Base-by-base conservation (phyloP, 129 eudicot species). In the Flaveria robusta region DNA sequence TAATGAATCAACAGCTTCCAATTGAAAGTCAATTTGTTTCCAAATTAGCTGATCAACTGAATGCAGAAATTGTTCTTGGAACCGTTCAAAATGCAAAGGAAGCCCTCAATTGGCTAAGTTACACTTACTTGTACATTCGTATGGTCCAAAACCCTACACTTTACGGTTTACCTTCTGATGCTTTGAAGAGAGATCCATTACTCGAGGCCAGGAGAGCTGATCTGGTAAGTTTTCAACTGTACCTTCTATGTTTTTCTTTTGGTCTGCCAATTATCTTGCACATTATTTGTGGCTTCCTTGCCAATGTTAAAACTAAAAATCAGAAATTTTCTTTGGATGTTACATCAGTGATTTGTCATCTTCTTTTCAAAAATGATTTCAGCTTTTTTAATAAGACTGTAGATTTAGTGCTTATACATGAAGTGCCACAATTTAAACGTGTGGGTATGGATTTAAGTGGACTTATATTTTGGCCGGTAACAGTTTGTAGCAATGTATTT, bases 1-100 rank as follows among this genome's bases (percentile, higher is more conserved):
- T 93, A 52, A 90, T 93, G 98, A 93, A 93, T 73, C 96, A 90
- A 80, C 98, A 90, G 83, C 97, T 93, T 75, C 98, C 98, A 29
- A 90, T 93, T 76, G 98, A 90, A 79, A 93, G 98, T 71, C 97
- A 90, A 78, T 93, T 93, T 46, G 78, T 93, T 13, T 90, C 98
- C 72, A 88, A 87, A 64, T 70, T 93, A 83, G 97, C 98, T 67
- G 98, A 93, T 85, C 98, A 93, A 71, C 78, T 93, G 79, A 90
- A 88, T 83, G 97, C 98, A 45, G 98, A 93, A 77, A 93, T 93
- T 74, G 97, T 93, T 70, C 96, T 93, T 39, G 98, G 98, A 26
- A 93, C 96, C 16, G 91, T 90, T 42, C 96, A 88, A 71, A 93
- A 93, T 84, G 97, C 97, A 9, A 88, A 80, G 79, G 98, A 93